Percentiles rank a stretch among this genome's conserved stretches.
Evolutionary conservation across 2,329 filamentous ascomycete species (phyloP).

Genomic region (Achaetomium macrosporum): DNA sequence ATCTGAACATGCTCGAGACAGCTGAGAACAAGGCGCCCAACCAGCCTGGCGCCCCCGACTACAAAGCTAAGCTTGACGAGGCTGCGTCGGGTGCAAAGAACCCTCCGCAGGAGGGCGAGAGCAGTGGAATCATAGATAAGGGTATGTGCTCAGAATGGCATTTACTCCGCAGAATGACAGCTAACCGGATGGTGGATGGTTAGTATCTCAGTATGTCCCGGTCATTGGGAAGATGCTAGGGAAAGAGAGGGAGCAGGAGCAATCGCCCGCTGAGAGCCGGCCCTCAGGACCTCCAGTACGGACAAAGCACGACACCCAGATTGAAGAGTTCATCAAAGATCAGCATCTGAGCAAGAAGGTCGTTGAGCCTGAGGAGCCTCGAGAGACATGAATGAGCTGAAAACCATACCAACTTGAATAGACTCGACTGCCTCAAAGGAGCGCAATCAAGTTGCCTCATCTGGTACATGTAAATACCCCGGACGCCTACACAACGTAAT

Average conservation of each 20-base stretch:
- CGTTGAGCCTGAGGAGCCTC: constrained; percentile 1
- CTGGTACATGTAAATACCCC: too few relatives aligned
- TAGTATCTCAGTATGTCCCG: constrained; percentile 12
- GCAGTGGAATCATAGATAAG: constrained; percentile 36
- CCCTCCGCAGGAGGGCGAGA: constrained; percentile 20
- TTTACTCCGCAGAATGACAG: neutral
- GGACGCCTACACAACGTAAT: too few relatives aligned
- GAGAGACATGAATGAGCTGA: neutral
- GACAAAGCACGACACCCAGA: constrained; percentile 42
- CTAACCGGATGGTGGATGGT: neutral
- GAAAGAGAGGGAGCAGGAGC: constrained; percentile 25
- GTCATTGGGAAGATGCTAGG: constrained; percentile 31
- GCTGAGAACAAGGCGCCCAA: constrained; percentile 10
- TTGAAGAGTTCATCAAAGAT: constrained; percentile 48
- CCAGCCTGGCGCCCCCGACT: constrained; percentile 20
- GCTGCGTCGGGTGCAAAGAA: constrained; percentile 27
- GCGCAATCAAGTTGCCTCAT: too few relatives aligned
- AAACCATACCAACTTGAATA: neutral
- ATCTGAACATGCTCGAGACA: constrained; percentile 4
- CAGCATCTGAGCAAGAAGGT: constrained; percentile 43
- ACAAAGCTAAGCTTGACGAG: constrained; percentile 42
- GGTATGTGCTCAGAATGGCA: constrained; percentile 27
- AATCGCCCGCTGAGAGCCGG: constrained; percentile 11
- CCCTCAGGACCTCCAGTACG: constrained; percentile 36
- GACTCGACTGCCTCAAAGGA: neutral